Evolutionary conservation across 352 stramenopile genomes (phyloP), one percentile per base, ranked within the genome.

Genomic region (Phytophthora macrochlamydospora): DNA sequence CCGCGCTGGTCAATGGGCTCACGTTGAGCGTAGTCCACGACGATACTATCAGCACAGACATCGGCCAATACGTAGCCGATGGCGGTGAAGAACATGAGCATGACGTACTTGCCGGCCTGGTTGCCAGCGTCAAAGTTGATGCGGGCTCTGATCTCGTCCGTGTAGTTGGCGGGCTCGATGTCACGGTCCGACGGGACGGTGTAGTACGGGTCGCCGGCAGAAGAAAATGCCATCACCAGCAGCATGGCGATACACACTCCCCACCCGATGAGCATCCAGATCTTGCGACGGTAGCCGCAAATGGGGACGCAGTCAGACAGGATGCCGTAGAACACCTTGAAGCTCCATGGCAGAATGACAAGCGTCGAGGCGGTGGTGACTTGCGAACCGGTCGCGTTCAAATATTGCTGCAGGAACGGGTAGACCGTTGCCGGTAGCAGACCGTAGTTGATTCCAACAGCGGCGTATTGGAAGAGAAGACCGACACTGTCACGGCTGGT

Each of bases 191-290:
- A 44, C 0, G 60, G 11, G 8, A 58, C 50, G 4, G 62, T 66
- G 67, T 73, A 86, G 73, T 86, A 86, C 28, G 75, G 72, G 1
- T 70, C 44, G 8, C 79, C 75, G 7, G 76, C 64, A 55, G 3
- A 73, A 32, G 2, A 56, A 50, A 12, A 70, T 65, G 18, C 51
- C 64, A 84, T 79, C 38, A 76, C 50, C 3, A 79, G 24, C 13
- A 78, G 50, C 44, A 59, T 62, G 2, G 62, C 6, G 2, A 81
- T 18, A 33, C 71, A 89, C n/a, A 87, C 28, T 8, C 52, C 33
- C 81, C 81, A 88, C 3, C 81, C 81, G 8, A 90, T 56, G 8
- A 90, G 52, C 72, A 90, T 88, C 46, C 69, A 90, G 12, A 76
- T 73, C 14, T 76, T 77, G 51, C 81, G 78, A 37, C 81, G 79